These are phyloP conservation scores for Paxillus involutus DNA, from an alignment of 768 basidiomycete genomes.

Conservation along the genomic window DNA sequence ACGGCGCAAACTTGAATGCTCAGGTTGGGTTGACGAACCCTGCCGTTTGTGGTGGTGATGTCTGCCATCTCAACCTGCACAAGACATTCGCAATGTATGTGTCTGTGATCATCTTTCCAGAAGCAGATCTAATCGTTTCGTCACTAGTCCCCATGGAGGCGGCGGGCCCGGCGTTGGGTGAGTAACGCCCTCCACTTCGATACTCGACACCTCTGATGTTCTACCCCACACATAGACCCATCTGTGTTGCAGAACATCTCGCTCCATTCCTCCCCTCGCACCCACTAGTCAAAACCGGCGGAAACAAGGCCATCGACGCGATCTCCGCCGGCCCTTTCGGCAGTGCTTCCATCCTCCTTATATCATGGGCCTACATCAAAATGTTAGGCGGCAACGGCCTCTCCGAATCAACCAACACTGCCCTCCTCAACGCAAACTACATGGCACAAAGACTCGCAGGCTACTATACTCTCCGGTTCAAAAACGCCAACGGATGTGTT, in stretches of 20 bases:
- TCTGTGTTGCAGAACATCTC: slow-evolving; percentile 92
- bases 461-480: slow-evolving; percentile 86
- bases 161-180: slow-evolving; percentile 96
- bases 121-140: background rate
- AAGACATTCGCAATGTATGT: slow-evolving; percentile 95
- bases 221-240: slow-evolving; percentile 52
- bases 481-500: slow-evolving; percentile 87
- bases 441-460: slow-evolving; percentile 86
- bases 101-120: background rate
- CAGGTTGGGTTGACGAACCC: slow-evolving; percentile 93
- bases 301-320: slow-evolving; percentile 75
- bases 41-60: slow-evolving; percentile 94
- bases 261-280: slow-evolving; percentile 94
- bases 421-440: slow-evolving; percentile 95
- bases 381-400: slow-evolving; percentile 98
- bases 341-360: slow-evolving; percentile 91
- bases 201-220: background rate
- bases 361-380: slow-evolving; percentile 99
- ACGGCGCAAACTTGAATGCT: slow-evolving; percentile 93
- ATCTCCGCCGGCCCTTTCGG: slow-evolving; percentile 93
- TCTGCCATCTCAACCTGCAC: slow-evolving; percentile 97
- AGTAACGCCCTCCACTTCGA: slow-evolving; percentile 14
- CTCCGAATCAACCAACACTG: slow-evolving; percentile 79
- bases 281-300: slow-evolving; percentile 66
- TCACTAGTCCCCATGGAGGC: slow-evolving; percentile 85